Evolutionary conservation across 495 filamentous ascomycete species (phyloP).

Genomic region (Tuber melanosporum): DNA sequence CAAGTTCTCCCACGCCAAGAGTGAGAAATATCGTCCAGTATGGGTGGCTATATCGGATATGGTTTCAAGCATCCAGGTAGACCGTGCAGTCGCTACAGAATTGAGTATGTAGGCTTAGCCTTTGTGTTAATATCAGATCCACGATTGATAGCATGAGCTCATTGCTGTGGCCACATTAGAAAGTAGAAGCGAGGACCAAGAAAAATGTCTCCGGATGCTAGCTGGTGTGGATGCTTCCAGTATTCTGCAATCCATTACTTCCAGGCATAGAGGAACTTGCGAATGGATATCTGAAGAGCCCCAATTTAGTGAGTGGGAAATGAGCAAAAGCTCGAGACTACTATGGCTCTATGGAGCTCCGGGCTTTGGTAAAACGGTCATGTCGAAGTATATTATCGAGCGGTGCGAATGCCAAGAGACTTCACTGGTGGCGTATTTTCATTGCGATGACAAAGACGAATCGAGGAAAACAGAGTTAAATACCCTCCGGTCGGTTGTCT

Average conservation of each 20-base stretch:
- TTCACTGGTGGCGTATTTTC: background rate
- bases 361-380: constrained; percentile 16
- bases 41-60: constrained; percentile 10
- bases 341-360: constrained; percentile 13
- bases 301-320: constrained; percentile 5
- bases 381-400: constrained; percentile 6
- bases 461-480: constrained; percentile 4
- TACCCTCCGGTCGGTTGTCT: background rate
- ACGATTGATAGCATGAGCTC: background rate
- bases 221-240: background rate
- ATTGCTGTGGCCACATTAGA: background rate
- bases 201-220: background rate
- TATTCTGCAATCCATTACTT: background rate
- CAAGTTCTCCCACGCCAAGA: constrained; percentile 8
- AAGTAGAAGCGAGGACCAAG: background rate
- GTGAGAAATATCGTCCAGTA: constrained; percentile 9
- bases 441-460: background rate
- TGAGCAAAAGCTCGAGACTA: background rate
- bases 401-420: background rate
- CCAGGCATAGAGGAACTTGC: constrained; percentile 10
- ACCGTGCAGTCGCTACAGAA: background rate
- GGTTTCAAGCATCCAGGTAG: background rate
- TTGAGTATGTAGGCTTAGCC: background rate
- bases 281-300: constrained; percentile 12
- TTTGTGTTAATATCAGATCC: background rate